Evolutionary conservation across 768 basidiomycete species (phyloP), one percentile per base, ranked within the genome.

Genomic region (Serendipita indica): DNA sequence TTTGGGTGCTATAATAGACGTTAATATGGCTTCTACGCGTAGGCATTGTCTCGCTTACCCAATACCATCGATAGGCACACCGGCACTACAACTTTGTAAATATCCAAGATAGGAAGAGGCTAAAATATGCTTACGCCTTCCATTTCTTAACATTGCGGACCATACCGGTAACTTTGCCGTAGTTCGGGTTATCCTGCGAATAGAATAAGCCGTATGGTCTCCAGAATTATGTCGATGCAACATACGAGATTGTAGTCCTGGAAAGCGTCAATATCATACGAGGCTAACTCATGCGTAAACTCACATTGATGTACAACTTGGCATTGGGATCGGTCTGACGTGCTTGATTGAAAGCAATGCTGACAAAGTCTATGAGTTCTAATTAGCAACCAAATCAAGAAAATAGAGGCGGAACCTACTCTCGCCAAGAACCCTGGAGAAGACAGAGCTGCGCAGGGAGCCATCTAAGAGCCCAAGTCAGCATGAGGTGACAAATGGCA

Each of bases 31-130:
- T n/a, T n/a, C n/a, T n/a, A n/a, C n/a, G n/a, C n/a, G n/a, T n/a
- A n/a, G n/a, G n/a, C n/a, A n/a, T n/a, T n/a, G n/a, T n/a, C n/a
- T n/a, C n/a, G n/a, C n/a, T n/a, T n/a, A 74, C 52, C 76, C 76
- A 61, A 77, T 72, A 61, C 75, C 77, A 59, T 78, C 75, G 64
- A 77, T 75, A 52, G 74, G 63, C 10, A 37, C n/a, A n/a, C 35
- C 35, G 34, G 68, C 66, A 35, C 64, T 66, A 41, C 10, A 37
- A 10, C 10, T 10, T 10, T 37, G 10, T 10, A 10, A n/a, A 37
- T 10, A 10, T 10, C 10, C 35, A 10, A 37, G 10, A 10, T 37
- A 37, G 10, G 35, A 10, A 37, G 10, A n/a, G 10, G 10, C 10
- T 37, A 10, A 37, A 37, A 10, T 37, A 10, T 37, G n/a, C 35